Conservation (phyloP, 805 yeast genomes). For the Lipomyces starkeyi region DNA sequence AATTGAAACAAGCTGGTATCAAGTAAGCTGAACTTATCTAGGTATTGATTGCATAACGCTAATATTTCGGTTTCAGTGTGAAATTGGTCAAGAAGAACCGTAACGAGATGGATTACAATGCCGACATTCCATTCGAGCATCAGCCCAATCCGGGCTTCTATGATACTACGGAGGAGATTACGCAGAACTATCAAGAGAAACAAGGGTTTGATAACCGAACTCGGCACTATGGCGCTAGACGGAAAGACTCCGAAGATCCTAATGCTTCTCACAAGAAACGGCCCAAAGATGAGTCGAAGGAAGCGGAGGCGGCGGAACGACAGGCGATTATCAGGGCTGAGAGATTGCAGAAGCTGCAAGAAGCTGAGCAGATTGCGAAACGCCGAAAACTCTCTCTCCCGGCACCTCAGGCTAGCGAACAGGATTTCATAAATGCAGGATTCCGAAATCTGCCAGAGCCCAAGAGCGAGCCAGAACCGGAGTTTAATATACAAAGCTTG, state of each 20-base stretch:
- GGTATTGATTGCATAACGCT: slow-evolving; percentile 53
- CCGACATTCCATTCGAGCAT: slow-evolving; percentile 80
- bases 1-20: slow-evolving; percentile 76
- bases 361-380: slow-evolving; percentile 47
- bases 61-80: slow-evolving; percentile 27
- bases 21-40: slow-evolving; percentile 18
- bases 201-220: slow-evolving; percentile 50
- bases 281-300: slow-evolving; percentile 26
- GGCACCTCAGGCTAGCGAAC: slow-evolving; percentile 45
- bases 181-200: slow-evolving; percentile 49
- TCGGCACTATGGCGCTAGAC: slow-evolving; percentile 30
- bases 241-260: slow-evolving; percentile 36
- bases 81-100: slow-evolving; percentile 54
- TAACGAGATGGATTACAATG: slow-evolving; percentile 78
- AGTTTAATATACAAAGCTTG: slow-evolving; percentile 13
- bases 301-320: slow-evolving; percentile 39
- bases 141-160: slow-evolving; percentile 70
- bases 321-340: slow-evolving; percentile 41
- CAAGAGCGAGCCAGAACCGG: not conserved
- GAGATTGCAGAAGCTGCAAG: slow-evolving; percentile 43
- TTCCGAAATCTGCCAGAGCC: not conserved
- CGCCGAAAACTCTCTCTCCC: slow-evolving; percentile 50
- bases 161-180: slow-evolving; percentile 67
- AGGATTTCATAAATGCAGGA: slow-evolving; percentile 42
- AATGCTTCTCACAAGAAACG: slow-evolving; percentile 37